Conservation (phyloP, 2,329 filamentous ascomycete genomes). For the Pseudopithomyces maydicus region DNA sequence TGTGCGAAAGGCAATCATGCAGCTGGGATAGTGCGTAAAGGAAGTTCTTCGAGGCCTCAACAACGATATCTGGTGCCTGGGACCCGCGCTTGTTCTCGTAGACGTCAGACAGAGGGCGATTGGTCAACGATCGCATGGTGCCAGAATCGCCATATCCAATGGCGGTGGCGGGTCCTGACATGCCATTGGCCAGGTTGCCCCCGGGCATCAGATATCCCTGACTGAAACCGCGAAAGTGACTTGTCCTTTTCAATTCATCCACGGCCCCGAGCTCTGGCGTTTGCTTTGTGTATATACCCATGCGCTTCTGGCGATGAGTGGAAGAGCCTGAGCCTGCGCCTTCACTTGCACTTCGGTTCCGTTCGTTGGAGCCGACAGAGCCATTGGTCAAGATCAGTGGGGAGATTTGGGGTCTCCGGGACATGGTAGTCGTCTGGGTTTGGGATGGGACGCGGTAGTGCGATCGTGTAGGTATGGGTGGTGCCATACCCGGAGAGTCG, state of each 20-base stretch:
- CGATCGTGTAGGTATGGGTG: slow-evolving; percentile 79
- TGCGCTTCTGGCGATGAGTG: slow-evolving; percentile 61
- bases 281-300: slow-evolving; percentile 65
- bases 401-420: slow-evolving; percentile 74
- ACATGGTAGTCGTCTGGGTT: slow-evolving; percentile 52
- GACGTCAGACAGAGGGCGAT: slow-evolving; percentile 61
- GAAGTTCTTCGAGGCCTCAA: slow-evolving; percentile 62
- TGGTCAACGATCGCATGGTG: slow-evolving; percentile 39
- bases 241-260: slow-evolving; percentile 57
- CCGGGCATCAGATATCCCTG: slow-evolving; percentile 56
- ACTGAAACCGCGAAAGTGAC: slow-evolving; percentile 62
- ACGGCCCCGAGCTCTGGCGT: slow-evolving; percentile 59
- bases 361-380: slow-evolving; percentile 67
- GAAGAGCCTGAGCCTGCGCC: slow-evolving; percentile 53
- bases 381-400: slow-evolving; percentile 69
- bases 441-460: slow-evolving; percentile 77
- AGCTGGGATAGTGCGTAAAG: slow-evolving; percentile 61
- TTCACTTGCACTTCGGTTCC: slow-evolving; percentile 68
- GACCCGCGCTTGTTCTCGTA: slow-evolving; percentile 60
- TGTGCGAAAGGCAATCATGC: slow-evolving; percentile 41
- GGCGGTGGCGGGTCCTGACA: slow-evolving; percentile 39
- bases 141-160: slow-evolving; percentile 41
- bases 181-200: slow-evolving; percentile 28
- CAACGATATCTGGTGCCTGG: slow-evolving; percentile 54
- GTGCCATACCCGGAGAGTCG: slow-evolving; percentile 70